A percentile compares a stretch with the other conserved stretches of the same genome.
Evolutionary conservation across 108 stramenopile species (phyloP).

Genomic region (Aurantiochytrium sp.): DNA sequence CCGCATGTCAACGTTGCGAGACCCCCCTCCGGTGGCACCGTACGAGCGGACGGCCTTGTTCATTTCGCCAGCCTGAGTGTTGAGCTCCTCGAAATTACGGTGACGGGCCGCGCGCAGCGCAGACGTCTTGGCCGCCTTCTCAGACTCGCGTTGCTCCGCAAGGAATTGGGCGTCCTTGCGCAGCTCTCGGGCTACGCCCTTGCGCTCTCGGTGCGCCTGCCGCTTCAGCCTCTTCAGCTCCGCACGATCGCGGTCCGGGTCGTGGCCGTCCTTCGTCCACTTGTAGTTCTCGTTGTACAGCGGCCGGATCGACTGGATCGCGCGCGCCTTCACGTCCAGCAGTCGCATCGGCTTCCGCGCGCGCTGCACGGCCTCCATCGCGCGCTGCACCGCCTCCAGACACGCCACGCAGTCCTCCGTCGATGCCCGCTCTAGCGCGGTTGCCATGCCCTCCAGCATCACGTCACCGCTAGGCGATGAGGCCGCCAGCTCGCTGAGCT

Average conservation of each 20-base stretch:
- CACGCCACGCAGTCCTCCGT: neutral
- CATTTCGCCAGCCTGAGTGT: neutral
- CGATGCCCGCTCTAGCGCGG: neutral
- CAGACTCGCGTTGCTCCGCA: constrained; percentile 16
- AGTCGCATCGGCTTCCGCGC: constrained; percentile 21
- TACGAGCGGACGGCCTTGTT: neutral
- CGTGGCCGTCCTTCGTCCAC: constrained; percentile 31
- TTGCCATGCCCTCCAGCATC: neutral
- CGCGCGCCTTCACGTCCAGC: neutral
- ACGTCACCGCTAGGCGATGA: neutral
- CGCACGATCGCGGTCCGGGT: neutral
- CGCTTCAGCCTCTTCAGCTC: constrained; percentile 39
- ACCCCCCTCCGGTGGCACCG: neutral
- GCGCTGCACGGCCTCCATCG: neutral
- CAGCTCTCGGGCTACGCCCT: constrained; percentile 42
- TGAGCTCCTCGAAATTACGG: constrained; percentile 10
- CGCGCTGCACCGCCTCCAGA: neutral
- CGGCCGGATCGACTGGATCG: constrained; percentile 22
- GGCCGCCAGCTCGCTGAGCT: neutral
- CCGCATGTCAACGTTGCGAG: neutral
- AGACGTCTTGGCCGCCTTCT: neutral
- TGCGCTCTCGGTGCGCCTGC: constrained; percentile 37
- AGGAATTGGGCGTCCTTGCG: constrained; percentile 40
- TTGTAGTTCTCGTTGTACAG: constrained; percentile 26
- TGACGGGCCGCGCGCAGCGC: constrained; percentile 19